Evolutionary conservation across 2,329 filamentous ascomycete genomes (phyloP).

Genomic region (Rhinocladiella similis): DNA sequence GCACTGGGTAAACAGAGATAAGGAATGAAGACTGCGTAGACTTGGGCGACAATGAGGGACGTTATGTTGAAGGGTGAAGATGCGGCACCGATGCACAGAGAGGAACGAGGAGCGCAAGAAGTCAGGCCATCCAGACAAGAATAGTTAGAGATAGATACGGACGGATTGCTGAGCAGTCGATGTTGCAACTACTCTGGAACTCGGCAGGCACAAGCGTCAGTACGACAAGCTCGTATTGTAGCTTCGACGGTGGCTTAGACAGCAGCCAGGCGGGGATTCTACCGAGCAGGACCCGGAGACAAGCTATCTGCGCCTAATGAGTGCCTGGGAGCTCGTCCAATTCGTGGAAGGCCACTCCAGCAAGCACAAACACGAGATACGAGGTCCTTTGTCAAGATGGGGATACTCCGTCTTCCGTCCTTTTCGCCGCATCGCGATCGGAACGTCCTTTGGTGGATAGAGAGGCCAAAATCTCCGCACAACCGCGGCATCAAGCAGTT

Average conservation of each 20-base stretch:
- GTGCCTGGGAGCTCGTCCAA: no score
- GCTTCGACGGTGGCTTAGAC: no score
- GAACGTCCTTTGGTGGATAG: background rate
- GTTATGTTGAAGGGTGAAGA: background rate
- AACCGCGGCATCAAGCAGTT: background rate
- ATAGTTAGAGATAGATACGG: background rate
- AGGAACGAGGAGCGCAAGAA: background rate
- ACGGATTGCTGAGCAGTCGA: background rate
- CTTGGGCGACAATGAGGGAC: background rate
- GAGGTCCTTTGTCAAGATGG: background rate
- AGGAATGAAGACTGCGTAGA: background rate
- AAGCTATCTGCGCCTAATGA: no score
- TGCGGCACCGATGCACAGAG: background rate
- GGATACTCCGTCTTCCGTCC: no score
- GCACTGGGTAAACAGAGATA: background rate
- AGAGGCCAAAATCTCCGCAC: conserved; percentile 6
- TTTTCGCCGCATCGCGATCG: background rate
- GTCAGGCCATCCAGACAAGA: conserved; percentile 9
- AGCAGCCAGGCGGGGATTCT: no score
- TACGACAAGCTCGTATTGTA: no score
- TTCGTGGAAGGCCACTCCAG: no score
- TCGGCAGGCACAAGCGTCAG: background rate
- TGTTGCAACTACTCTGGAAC: background rate
- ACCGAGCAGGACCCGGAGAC: no score
- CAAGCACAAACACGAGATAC: conserved; percentile 1